Evolutionary conservation across 495 filamentous ascomycete species (phyloP).

Genomic region (Hapsidospora chrysogenum): DNA sequence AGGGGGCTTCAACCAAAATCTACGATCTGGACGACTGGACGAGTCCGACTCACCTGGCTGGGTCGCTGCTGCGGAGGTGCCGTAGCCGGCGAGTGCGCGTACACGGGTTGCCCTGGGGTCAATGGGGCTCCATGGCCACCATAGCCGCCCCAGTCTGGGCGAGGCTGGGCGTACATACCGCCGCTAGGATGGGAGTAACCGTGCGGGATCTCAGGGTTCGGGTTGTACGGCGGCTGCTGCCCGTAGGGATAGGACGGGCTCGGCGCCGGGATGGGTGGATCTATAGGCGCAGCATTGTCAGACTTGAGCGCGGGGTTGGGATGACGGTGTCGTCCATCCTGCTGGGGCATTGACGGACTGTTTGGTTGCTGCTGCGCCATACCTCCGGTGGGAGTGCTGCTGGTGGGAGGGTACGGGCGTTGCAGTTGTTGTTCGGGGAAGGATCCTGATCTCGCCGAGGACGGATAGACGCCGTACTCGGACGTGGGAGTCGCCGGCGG

Average conservation of each 20-base stretch:
- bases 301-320: slow-evolving; percentile 32
- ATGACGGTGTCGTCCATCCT: slow-evolving; percentile 52
- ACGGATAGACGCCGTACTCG: slow-evolving; percentile 70
- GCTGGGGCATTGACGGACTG: slow-evolving; percentile 84
- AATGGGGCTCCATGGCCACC: slow-evolving; percentile 44
- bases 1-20: too few relatives aligned
- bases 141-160: slow-evolving; percentile 72
- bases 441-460: slow-evolving; percentile 60
- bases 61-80: slow-evolving; percentile 40
- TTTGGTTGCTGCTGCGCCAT: slow-evolving; percentile 91
- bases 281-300: slow-evolving; percentile 96
- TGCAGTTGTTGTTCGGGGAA: slow-evolving; percentile 68
- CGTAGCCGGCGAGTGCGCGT: slow-evolving; percentile 38
- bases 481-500: slow-evolving; percentile 72
- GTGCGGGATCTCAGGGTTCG: slow-evolving; percentile 69
- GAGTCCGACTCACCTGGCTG: slow-evolving; percentile 59
- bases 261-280: slow-evolving; percentile 87
- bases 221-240: slow-evolving; percentile 65
- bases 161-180: slow-evolving; percentile 47
- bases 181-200: slow-evolving; percentile 38
- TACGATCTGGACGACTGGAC: too few relatives aligned
- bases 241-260: slow-evolving; percentile 73
- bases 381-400: slow-evolving; percentile 63
- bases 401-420: slow-evolving; percentile 54
- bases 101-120: slow-evolving; percentile 24